These are phyloP conservation scores for Calonectria naviculata DNA, from an alignment of 2,329 filamentous ascomycete species.

Conservation along the genomic window DNA sequence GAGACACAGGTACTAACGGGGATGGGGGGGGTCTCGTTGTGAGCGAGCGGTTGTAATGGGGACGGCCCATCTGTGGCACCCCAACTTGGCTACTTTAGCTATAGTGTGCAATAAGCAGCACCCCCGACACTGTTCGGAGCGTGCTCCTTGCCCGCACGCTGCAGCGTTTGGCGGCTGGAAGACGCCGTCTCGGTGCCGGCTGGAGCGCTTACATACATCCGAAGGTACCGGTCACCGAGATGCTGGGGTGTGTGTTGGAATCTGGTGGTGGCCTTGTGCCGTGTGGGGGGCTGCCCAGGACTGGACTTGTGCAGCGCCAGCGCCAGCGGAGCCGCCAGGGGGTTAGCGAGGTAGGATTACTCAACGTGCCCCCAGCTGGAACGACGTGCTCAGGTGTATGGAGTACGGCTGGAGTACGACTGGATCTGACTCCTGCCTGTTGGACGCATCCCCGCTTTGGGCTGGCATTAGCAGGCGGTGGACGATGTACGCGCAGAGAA, in stretches of 20 bases:
- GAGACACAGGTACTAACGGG: not conserved
- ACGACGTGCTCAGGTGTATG: conserved; percentile 8
- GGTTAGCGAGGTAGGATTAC: conserved; percentile 2
- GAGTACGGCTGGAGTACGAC: not conserved
- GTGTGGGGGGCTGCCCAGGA: not conserved
- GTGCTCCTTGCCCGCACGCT: not conserved
- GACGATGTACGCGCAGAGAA: not conserved
- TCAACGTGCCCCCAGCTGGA: not conserved
- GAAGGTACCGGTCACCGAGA: not conserved
- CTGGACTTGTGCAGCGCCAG: not conserved
- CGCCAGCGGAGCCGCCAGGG: not conserved
- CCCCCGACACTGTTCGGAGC: not conserved
- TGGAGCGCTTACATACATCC: not conserved
- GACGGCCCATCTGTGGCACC: not conserved
- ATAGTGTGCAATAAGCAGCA: not conserved
- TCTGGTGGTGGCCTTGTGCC: not conserved
- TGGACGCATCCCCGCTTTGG: not conserved
- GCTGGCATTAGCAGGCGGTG: not conserved
- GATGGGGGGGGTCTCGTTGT: not conserved
- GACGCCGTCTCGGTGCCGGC: conserved; percentile 1
- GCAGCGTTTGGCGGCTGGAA: not conserved
- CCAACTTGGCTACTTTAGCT: not conserved
- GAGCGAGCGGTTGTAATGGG: not conserved
- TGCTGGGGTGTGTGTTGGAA: conserved; percentile 1
- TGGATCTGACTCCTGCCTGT: not conserved